These are phyloP conservation scores for Colletotrichum sp. DNA, from an alignment of 2,329 filamentous ascomycete genomes.

Conservation along the genomic window DNA sequence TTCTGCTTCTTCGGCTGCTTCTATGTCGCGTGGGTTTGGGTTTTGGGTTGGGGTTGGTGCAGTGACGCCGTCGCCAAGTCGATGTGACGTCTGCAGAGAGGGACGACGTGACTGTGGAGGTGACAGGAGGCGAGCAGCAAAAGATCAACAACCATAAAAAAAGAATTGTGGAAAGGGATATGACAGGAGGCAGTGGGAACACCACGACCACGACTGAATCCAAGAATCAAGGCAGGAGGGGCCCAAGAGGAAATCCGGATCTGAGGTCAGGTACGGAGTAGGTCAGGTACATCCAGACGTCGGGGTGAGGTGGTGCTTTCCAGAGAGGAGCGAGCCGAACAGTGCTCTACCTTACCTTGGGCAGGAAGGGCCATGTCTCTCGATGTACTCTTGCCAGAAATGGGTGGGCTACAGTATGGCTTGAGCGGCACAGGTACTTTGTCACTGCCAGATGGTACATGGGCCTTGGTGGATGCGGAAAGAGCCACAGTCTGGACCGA, in stretches of 20 bases:
- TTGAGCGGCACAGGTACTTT: neutral
- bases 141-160: neutral
- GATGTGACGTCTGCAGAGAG: constrained; percentile 9
- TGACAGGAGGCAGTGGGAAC: neutral
- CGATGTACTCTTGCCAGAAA: neutral
- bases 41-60: neutral
- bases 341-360: neutral
- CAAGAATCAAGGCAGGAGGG: constrained; percentile 11
- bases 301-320: neutral
- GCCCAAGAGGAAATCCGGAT: constrained; percentile 8
- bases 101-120: neutral
- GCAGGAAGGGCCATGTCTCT: neutral
- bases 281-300: neutral
- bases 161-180: neutral
- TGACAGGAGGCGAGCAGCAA: neutral
- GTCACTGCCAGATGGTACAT: neutral
- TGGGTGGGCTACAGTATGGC: neutral
- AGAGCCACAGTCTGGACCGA: constrained; percentile 1
- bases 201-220: neutral
- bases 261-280: neutral
- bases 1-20: neutral
- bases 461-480: neutral
- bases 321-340: neutral
- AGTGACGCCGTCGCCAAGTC: constrained; percentile 5
- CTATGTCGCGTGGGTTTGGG: neutral